Evolutionary conservation across 2,329 filamentous ascomycete species (phyloP).

Genomic region (Sclerotinia minor): DNA sequence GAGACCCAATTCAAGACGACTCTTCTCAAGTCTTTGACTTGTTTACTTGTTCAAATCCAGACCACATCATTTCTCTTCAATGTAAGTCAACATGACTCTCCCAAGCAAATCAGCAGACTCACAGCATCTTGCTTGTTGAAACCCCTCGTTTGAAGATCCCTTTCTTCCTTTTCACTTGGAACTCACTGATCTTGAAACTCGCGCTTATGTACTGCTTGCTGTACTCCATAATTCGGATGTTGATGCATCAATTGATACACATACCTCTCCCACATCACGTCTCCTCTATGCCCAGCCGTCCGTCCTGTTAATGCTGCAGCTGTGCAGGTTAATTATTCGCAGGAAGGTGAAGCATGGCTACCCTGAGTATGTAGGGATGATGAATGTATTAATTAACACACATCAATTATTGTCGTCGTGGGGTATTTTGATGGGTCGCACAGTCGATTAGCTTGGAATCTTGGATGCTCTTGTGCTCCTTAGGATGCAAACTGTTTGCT

Average conservation of each 20-base stretch:
- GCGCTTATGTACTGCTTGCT: slow-evolving; percentile 13
- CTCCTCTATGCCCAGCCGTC: not conserved
- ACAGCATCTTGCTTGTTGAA: not conserved
- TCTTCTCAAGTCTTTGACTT: too few species aligned
- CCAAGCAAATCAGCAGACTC: slow-evolving; percentile 12
- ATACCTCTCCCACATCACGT: not conserved
- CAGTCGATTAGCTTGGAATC: slow-evolving; percentile 20
- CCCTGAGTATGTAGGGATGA: slow-evolving; percentile 11
- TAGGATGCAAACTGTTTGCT: not conserved
- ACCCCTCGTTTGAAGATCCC: slow-evolving; percentile 4
- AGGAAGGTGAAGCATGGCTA: not conserved
- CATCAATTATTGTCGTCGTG: slow-evolving; percentile 13
- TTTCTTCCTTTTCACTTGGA: not conserved
- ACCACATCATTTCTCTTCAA: not conserved
- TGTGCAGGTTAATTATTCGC: not conserved
- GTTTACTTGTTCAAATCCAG: not conserved
- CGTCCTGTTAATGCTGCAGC: not conserved
- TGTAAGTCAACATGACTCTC: not conserved
- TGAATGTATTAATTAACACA: slow-evolving; percentile 11
- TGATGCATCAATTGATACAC: slow-evolving; percentile 10
- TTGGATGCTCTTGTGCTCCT: slow-evolving; percentile 6
- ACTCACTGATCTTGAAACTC: slow-evolving; percentile 21
- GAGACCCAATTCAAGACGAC: slow-evolving; percentile 3
- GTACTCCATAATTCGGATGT: slow-evolving; percentile 4
- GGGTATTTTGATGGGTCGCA: slow-evolving; percentile 19